Base-by-base conservation (phyloP, 768 basidiomycete species). In the Suillus paluster region DNA sequence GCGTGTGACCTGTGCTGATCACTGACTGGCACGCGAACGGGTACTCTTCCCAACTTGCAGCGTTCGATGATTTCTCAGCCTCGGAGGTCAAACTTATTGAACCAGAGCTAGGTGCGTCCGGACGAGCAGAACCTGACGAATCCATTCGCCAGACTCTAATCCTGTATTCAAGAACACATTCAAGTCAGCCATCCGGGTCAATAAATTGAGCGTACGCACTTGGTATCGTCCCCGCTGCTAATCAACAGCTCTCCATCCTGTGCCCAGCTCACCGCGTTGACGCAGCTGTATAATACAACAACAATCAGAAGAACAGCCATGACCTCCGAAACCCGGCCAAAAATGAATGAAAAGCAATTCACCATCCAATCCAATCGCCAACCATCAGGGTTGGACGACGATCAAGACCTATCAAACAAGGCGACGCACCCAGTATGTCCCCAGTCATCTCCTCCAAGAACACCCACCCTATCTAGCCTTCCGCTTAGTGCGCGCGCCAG, bases 81-180 rank as follows among this genome's bases (percentile, higher is more conserved):
- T 17, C 21, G 2, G 52, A 34, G 34, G 52, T 23, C 9, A 23
- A 21, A 15, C 21, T 54, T 4, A 34, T 23, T 23, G 21, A 2
- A 54, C 4, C 52, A 17, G 8, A 36, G 21, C 21, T 17, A 36
- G 21, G 25, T 34, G 52, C 4, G 8, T 57, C 9, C 5, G 52
- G 15, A n/a, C 34, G 7, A 33, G 52, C 38, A 39, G 23, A 55
- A 19, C 54, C 12, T 34, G 74, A 70, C 17, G 77, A 64, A 68
- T 90, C 85, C 70, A 92, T 83, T 46, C 83, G 78, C 94, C 94
- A 97, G 63, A 96, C 80, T 69, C 92, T 86, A 27, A 95, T 82
- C 39, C 90, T 91, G 23, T 21, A 42, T 5, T 45, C 38, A 9
- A 63, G 38, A 41, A 53, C n/a, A 34, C 50, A 23, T 25, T n/a